Evolutionary conservation across 176 grass and related monocot genomes (phyloP).

Genomic region (Cymbopogon citratus): DNA sequence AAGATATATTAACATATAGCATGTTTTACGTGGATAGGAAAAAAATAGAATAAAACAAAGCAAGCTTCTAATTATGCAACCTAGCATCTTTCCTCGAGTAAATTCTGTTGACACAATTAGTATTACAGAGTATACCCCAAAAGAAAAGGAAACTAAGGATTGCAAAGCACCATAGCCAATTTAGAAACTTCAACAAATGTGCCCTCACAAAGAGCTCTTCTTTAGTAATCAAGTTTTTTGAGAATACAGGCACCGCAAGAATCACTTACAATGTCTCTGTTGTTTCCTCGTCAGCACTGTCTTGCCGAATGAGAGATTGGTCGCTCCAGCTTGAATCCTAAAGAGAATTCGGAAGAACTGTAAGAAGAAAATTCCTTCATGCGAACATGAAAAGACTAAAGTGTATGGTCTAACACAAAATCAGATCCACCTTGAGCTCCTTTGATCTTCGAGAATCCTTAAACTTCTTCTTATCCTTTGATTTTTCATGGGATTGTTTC

Average conservation of each 20-base stretch:
- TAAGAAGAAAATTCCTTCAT: constrained; percentile 32
- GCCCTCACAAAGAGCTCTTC: neutral
- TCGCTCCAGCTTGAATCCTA: constrained; percentile 56
- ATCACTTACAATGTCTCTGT: constrained; percentile 63
- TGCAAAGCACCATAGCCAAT: neutral
- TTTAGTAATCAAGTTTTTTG: constrained; percentile 14
- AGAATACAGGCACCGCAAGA: constrained; percentile 17
- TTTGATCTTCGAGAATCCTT: constrained; percentile 74
- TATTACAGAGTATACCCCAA: neutral
- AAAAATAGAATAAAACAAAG: neutral
- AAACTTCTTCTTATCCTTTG: constrained; percentile 80
- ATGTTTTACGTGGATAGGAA: neutral
- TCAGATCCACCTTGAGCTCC: constrained; percentile 56
- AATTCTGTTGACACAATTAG: neutral
- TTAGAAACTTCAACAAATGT: neutral
- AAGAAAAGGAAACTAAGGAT: neutral
- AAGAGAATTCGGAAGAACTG: constrained; percentile 28
- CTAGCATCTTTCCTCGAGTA: neutral
- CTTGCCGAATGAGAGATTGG: constrained; percentile 36
- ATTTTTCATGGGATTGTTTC: constrained; percentile 71
- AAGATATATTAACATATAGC: neutral
- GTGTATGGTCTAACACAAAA: constrained; percentile 11
- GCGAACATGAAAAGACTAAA: neutral
- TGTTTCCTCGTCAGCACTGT: constrained; percentile 50
- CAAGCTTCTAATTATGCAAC: neutral